Evolutionary conservation across 176 grass and related monocot species (phyloP).

Genomic region (Raddia distichophylla): DNA sequence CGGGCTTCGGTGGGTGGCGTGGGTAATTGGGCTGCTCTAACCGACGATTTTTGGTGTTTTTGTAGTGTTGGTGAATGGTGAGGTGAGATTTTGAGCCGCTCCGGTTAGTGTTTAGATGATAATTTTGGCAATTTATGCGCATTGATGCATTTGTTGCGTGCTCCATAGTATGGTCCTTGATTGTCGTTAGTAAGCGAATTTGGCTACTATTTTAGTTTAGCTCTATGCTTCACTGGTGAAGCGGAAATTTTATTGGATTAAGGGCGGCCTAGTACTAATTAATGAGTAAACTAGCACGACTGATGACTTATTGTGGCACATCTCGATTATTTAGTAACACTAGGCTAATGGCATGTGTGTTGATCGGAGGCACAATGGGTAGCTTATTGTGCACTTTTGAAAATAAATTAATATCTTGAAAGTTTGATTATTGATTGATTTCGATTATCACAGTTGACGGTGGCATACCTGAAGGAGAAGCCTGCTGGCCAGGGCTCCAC

Average conservation of each 20-base stretch:
- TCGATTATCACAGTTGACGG: slow-evolving; percentile 63
- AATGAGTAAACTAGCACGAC: neutral
- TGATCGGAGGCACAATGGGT: neutral
- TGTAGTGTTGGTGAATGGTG: neutral
- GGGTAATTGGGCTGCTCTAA: neutral
- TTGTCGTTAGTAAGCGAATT: neutral
- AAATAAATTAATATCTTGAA: neutral
- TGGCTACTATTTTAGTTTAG: neutral
- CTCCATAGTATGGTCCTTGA: neutral
- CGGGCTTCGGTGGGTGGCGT: neutral
- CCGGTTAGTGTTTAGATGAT: neutral
- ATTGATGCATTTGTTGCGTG: neutral
- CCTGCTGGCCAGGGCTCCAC: slow-evolving; percentile 64
- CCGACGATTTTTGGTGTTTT: neutral
- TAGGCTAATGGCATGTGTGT: neutral
- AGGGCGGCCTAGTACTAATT: neutral
- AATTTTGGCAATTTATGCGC: neutral
- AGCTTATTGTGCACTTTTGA: neutral
- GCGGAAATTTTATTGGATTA: neutral
- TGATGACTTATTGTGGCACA: neutral
- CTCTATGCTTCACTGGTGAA: neutral
- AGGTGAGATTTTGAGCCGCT: neutral
- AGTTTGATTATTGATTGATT: slow-evolving; percentile 12
- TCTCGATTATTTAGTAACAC: neutral
- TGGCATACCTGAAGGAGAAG: slow-evolving; percentile 91